Base-by-base conservation (phyloP, 2,329 filamentous ascomycete species). In the Huntiella savannae region DNA sequence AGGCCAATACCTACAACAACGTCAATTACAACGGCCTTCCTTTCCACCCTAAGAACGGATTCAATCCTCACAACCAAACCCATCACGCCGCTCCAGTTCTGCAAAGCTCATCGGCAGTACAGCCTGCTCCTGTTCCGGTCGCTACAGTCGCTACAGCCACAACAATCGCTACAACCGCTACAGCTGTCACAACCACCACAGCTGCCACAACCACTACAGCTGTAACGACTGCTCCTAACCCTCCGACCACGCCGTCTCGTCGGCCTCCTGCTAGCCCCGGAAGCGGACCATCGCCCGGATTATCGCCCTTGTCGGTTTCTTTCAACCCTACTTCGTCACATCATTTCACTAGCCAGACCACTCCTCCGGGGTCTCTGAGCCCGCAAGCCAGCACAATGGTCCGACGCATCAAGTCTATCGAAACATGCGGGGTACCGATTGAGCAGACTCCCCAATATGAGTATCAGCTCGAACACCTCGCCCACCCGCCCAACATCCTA, bases 311-410 rank as follows among this genome's bases (percentile, higher is more conserved):
- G 8, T 46, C 37, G 15, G 44, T 32, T 4, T 46, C 44, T 10
- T 38, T 46, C 32, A 43, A 43, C 15, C 38, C 44, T 12, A 40
- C 44, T 15, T 46, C 22, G 6, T 46, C 44, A 11, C 44, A 40
- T 34, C 44, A 46, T 19, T 46, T 40, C 16, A 15, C 37, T n/a
- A 46, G 13, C 13, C 7, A 15, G 8, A 11, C n/a, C 17, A n/a
- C 44, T 8, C 11, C 44, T 5, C 33, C 22, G 13, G 36, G 12
- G 2, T 34, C 28, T 43, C 28, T 19, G 12, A 33, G 32, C 11
- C 16, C 40, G 5, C 12, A 43, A 45, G 33, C 34, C n/a, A 37
- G 34, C 13, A 40, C 33, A 8, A 40, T 46, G 44, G 37, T 34
- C n/a, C 28, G 28, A n/a, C 13, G 28, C 44, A 22, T 40, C 28